Evolutionary conservation across 2,329 filamentous ascomycete species (phyloP), one percentile per base, ranked within the genome.

Genomic region (Xylaria multiplex): DNA sequence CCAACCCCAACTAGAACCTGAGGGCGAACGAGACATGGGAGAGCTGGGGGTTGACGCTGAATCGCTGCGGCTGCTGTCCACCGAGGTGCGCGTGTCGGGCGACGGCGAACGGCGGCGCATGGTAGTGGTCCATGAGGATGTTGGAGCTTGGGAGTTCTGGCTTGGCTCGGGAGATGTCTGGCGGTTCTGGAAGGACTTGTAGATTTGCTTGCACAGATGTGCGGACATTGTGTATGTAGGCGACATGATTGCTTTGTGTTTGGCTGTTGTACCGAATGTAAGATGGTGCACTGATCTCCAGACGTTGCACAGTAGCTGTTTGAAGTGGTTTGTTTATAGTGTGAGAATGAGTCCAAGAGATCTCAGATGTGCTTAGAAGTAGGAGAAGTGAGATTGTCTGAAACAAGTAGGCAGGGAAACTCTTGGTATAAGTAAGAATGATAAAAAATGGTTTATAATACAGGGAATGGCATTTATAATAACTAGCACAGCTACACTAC

Each of bases 181-280:
- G 69, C 81, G 81, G 52, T 81, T 77, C 73, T 86, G 83, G 84
- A 85, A 88, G n/a, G 86, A 87, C 58, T 83, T 80, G 79, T 83
- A 85, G 78, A 88, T 84, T 72, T 87, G 81, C 77, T 85, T 86
- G 84, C 84, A 86, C 77, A 88, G 79, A 72, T 88, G 86, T 71
- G 85, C 85, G 16, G 85, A 86, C 82, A 88, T 87, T 69, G 86
- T 87, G 79, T 88, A 86, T 43, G 86, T 87, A 57, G 85, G 85
- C 62, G 85, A 82, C 86, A 88, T 88, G 46, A n/a, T 43, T 22
- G 40, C 32, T 27, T 50, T 24, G 35, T 27, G 13, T 19, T 43
- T 43, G 37, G 14, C 30, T 30, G 37, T 30, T 13, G 30, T 55
- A 43, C 22, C 5, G 16, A 6, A 24, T 6, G 30, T 19, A 22